A percentile compares a stretch with the other conserved stretches of the same genome.
phyloP scores from a whole-genome alignment of 208 protist species.

The Wallacemonas collosoma region DNA sequence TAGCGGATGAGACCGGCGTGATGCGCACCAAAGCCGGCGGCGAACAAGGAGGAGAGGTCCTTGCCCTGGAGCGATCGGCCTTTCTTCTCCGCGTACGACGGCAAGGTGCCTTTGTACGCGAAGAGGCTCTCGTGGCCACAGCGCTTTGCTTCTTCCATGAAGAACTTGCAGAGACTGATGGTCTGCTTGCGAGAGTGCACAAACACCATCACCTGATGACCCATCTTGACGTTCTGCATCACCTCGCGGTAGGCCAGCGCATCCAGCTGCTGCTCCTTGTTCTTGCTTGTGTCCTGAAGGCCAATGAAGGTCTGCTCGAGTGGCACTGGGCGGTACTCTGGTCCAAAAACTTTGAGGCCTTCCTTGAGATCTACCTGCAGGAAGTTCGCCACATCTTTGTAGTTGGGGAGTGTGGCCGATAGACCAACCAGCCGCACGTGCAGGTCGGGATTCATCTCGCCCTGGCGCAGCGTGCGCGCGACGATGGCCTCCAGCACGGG shows the following conservation, averaged over 20 bases:
- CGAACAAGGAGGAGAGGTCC: slow-evolving; percentile 91
- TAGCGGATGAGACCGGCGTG: slow-evolving; percentile 96
- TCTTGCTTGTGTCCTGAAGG: slow-evolving; percentile 53
- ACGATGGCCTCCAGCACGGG: slow-evolving; percentile 98
- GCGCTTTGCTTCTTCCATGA: slow-evolving; percentile 86
- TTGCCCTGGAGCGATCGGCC: slow-evolving; percentile 71
- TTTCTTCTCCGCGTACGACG: slow-evolving; percentile 43
- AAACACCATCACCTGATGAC: slow-evolving; percentile 99
- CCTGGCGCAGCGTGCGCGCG: slow-evolving; percentile 95
- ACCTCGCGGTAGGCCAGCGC: slow-evolving; percentile 82
- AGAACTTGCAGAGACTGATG: slow-evolving; percentile 84
- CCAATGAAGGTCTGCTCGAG: slow-evolving; percentile 97
- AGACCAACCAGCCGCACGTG: slow-evolving; percentile 97
- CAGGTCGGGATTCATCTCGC: slow-evolving; percentile 90
- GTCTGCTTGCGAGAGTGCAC: slow-evolving; percentile 99
- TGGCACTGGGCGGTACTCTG: slow-evolving; percentile 97
- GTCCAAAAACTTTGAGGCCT: slow-evolving; percentile 97
- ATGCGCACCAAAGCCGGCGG: slow-evolving; percentile 94
- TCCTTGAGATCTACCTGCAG: slow-evolving; percentile 91
- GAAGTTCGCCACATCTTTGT: slow-evolving; percentile 98
- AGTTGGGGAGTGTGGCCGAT: slow-evolving; percentile 99
- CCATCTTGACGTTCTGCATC: slow-evolving; percentile 80
- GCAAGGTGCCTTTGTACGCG: slow-evolving; percentile 45
- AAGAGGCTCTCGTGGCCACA: slow-evolving; percentile 67
- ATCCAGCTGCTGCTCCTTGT: slow-evolving; percentile 73